phyloP scores from a whole-genome alignment of 208 protist species.

The Crithidia bombi region DNA sequence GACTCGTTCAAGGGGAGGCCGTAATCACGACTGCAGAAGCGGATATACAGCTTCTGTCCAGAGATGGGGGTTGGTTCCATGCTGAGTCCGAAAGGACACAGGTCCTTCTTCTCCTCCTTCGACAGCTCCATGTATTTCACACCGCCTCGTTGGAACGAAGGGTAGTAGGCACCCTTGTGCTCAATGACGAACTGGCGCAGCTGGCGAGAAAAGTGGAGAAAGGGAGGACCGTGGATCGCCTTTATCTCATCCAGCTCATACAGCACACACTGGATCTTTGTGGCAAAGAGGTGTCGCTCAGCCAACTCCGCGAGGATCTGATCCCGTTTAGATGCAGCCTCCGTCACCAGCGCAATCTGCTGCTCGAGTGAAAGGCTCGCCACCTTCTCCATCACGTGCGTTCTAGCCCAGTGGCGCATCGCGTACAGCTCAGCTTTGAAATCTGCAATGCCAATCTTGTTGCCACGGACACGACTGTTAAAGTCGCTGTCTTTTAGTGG shows the following conservation, averaged over 20 bases:
- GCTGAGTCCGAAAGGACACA: slow-evolving; percentile 58
- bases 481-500: slow-evolving; percentile 35
- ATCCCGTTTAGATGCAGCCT: slow-evolving; percentile 22
- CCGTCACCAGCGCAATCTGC: slow-evolving; percentile 35
- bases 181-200: slow-evolving; percentile 43
- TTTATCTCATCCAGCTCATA: slow-evolving; percentile 62
- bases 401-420: not conserved
- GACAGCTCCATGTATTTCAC: slow-evolving; percentile 42
- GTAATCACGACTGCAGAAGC: slow-evolving; percentile 79
- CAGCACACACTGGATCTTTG: slow-evolving; percentile 59
- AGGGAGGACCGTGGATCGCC: slow-evolving; percentile 42
- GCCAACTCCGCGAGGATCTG: slow-evolving; percentile 40
- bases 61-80: slow-evolving; percentile 36
- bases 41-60: slow-evolving; percentile 60
- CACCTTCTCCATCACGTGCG: slow-evolving; percentile 24
- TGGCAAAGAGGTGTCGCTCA: slow-evolving; percentile 46
- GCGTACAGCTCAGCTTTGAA: slow-evolving; percentile 25
- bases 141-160: not conserved
- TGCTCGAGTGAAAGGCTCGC: slow-evolving; percentile 39
- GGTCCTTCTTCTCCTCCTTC: slow-evolving; percentile 46
- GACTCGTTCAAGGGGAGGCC: slow-evolving; percentile 56
- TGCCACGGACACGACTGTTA: slow-evolving; percentile 7
- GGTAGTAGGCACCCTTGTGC: slow-evolving; percentile 41
- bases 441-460: slow-evolving; percentile 17
- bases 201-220: slow-evolving; percentile 37